These are phyloP conservation scores for Daldinia loculata DNA, from an alignment of 495 filamentous ascomycete species.

Conservation along the genomic window DNA sequence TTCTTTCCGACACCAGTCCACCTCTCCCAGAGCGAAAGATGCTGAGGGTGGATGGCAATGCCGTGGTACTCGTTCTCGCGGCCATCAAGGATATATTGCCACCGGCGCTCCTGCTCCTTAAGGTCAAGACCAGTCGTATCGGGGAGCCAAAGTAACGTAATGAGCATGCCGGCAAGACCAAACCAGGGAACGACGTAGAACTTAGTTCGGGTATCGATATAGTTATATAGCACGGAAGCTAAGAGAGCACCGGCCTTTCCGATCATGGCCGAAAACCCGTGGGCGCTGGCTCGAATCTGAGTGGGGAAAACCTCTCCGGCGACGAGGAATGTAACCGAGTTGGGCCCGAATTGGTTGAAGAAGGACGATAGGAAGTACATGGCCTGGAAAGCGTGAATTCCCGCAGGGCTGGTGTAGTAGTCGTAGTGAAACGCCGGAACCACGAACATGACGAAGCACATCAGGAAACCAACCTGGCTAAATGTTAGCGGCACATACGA, in stretches of 20 bases:
- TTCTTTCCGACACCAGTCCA: constrained; percentile 71
- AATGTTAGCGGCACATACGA: constrained; percentile 6
- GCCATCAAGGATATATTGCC: constrained; percentile 78
- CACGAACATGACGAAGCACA: constrained; percentile 87
- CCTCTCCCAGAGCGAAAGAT: constrained; percentile 85
- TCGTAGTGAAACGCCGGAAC: constrained; percentile 84
- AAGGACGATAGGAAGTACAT: constrained; percentile 94
- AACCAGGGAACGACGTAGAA: constrained; percentile 95
- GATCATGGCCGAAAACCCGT: constrained; percentile 85
- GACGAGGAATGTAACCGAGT: constrained; percentile 89
- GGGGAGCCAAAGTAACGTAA: constrained; percentile 83
- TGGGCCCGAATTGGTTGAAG: constrained; percentile 97
- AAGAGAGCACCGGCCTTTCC: constrained; percentile 86
- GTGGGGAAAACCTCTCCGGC: constrained; percentile 93
- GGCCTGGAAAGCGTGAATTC: constrained; percentile 83
- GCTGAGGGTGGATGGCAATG: constrained; percentile 83
- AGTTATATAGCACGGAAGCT: constrained; percentile 87
- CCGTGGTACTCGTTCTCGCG: constrained; percentile 84
- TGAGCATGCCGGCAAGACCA: constrained; percentile 78
- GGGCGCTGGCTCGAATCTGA: constrained; percentile 86
- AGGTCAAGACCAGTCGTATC: constrained; percentile 93
- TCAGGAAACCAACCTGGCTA: constrained; percentile 73
- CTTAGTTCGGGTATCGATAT: constrained; percentile 77
- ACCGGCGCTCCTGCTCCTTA: constrained; percentile 92
- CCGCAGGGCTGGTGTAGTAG: constrained; percentile 71